These are phyloP conservation scores for Fusarium veterinarium DNA, from an alignment of 2,329 filamentous ascomycete species.

Conservation along the genomic window DNA sequence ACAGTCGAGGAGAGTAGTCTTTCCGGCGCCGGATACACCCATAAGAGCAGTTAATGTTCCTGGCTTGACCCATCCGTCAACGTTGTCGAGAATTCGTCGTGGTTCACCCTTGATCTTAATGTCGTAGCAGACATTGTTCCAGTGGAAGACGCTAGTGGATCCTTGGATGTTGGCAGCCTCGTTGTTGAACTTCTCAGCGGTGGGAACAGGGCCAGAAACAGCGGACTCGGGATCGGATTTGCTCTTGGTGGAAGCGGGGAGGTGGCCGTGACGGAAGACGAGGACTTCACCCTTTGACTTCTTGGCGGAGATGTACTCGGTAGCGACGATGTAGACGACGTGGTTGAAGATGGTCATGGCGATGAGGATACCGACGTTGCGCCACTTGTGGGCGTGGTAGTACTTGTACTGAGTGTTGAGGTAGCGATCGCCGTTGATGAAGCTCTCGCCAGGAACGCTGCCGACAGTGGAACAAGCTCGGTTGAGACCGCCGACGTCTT, in stretches of 20 bases:
- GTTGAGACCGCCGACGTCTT: slow-evolving; percentile 40
- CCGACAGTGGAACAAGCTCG: slow-evolving; percentile 62
- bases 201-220: slow-evolving; percentile 26
- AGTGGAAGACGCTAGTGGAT: slow-evolving; percentile 68
- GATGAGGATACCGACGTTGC: slow-evolving; percentile 68
- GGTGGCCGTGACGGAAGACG: slow-evolving; percentile 63
- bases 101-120: slow-evolving; percentile 75
- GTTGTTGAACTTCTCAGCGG: slow-evolving; percentile 33
- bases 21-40: slow-evolving; percentile 63
- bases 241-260: slow-evolving; percentile 26
- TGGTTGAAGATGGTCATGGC: slow-evolving; percentile 62
- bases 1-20: slow-evolving; percentile 73
- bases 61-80: slow-evolving; percentile 81
- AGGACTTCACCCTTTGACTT: slow-evolving; percentile 72
- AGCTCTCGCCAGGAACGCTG: slow-evolving; percentile 55
- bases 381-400: slow-evolving; percentile 61
- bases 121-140: slow-evolving; percentile 79
- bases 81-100: slow-evolving; percentile 74
- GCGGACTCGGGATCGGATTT: slow-evolving; percentile 41
- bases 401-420: slow-evolving; percentile 62
- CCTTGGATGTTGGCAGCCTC: slow-evolving; percentile 40
- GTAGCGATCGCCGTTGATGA: slow-evolving; percentile 61
- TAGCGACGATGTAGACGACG: slow-evolving; percentile 60
- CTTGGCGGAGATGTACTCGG: slow-evolving; percentile 59
- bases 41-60: slow-evolving; percentile 79